These are phyloP conservation scores for Nepenthes alata DNA, from an alignment of 179 eudicot genomes.

Conservation along the genomic window DNA sequence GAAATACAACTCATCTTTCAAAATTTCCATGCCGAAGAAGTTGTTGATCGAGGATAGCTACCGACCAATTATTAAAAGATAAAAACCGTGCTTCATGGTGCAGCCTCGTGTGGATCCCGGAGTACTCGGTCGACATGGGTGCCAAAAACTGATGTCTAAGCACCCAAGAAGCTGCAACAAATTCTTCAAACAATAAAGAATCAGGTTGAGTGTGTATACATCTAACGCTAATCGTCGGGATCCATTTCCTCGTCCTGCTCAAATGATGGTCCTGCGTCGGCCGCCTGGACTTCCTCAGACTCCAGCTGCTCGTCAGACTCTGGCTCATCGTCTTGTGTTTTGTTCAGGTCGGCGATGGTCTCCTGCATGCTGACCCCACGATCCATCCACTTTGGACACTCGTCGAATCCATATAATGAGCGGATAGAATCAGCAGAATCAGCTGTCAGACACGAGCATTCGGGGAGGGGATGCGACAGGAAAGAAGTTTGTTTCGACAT, in stretches of 20 bases:
- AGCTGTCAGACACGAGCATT: conserved; percentile 69
- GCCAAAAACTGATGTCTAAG: too few species aligned
- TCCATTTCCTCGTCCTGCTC: conserved; percentile 95
- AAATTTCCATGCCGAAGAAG: too few species aligned
- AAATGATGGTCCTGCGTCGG: conserved; percentile 17
- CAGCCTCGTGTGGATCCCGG: too few species aligned
- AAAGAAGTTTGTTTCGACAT: conserved; percentile 46
- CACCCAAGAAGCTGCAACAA: too few species aligned
- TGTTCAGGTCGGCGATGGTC: conserved; percentile 22
- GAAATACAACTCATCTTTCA: too few species aligned
- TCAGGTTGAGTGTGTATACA: background rate
- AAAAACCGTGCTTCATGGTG: too few species aligned
- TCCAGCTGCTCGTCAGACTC: conserved; percentile 41
- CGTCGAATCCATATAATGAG: conserved; percentile 24
- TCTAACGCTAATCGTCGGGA: conserved; percentile 45
- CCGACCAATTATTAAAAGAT: too few species aligned
- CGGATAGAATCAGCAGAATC: conserved; percentile 23
- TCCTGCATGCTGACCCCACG: conserved; percentile 23
- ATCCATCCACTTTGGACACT: conserved; percentile 75
- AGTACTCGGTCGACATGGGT: too few species aligned
- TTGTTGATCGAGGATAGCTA: too few species aligned
- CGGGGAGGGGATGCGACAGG: conserved; percentile 84
- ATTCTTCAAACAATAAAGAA: too few species aligned
- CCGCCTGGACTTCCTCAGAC: conserved; percentile 26
- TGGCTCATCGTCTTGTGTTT: conserved; percentile 45